Evolutionary conservation across 2,329 filamentous ascomycete species (phyloP), one percentile per base, ranked within the genome.

Genomic region (Cercospora canescens): DNA sequence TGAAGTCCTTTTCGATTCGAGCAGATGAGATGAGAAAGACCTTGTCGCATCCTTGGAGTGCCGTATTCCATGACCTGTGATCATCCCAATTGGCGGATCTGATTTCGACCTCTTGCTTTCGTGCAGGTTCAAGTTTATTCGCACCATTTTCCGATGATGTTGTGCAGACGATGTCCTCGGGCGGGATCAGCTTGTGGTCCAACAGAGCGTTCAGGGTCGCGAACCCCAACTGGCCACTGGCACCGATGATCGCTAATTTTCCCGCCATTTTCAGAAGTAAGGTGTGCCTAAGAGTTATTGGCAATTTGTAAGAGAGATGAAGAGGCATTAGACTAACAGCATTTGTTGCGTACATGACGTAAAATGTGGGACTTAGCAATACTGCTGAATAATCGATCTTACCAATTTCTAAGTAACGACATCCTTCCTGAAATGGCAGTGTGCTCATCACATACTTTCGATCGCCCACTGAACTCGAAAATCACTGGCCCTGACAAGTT

Each of bases 11-110:
- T 5, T 76, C 73, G 39, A 82, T 79, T n/a, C 77, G 74, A 0
- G 81, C 78, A 0, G 79, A 79, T 0, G 81, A 83, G 30, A 82
- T 80, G 21, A 83, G 76, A 71, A 82, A 81, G n/a, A 83, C 73
- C 18, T 76, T 76, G n/a, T 73, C 71, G 70, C 77, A 79, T 59
- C 76, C 80, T 57, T 67, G 14, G 64, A 80, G 79, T 6, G 80
- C 80, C 3, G 63, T 26, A 6, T 66, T 62, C 64, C 73, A 71
- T 32, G 80, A 76, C 2, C 75, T 72, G 1, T 75, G 72, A 41
- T 79, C 72, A 63, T 82, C 78, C 73, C 79, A 83, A 66, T 77
- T 75, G 30, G 77, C 78, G 56, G 74, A 73, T 34, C 80, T 78
- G 34, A 82, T 62, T 16, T 74, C 70, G 28, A 80, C 73, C 41